Evolutionary conservation across 352 stramenopile genomes (phyloP).

Genomic region (Phytophthora multivora): DNA sequence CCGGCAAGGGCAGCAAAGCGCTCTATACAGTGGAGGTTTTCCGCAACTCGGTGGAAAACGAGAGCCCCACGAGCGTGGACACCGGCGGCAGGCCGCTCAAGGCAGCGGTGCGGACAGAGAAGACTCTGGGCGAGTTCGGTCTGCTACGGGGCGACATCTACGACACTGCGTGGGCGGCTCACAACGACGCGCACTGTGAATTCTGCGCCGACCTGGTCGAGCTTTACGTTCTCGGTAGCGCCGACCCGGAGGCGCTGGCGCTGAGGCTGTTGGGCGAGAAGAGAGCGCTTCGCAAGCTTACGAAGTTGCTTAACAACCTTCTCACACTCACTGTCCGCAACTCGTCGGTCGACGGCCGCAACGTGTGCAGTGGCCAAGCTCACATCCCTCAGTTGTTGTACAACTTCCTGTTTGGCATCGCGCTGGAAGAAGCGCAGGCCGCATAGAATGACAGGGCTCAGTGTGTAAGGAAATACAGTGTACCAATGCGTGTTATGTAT

Average conservation of each 20-base stretch:
- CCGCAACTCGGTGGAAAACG: conserved; percentile 16
- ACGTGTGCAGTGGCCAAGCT: conserved; percentile 31
- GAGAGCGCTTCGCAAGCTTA: conserved; percentile 27
- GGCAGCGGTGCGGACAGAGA: conserved; percentile 20
- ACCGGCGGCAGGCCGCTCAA: conserved; percentile 7
- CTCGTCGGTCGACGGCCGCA: conserved; percentile 9
- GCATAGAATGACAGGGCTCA: conserved; percentile 7
- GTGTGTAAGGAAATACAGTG: conserved; percentile 6
- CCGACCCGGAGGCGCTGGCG: conserved; percentile 23
- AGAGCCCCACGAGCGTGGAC: conserved; percentile 14
- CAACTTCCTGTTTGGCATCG: conserved; percentile 32
- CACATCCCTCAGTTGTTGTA: conserved; percentile 35
- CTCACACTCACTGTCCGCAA: conserved; percentile 31
- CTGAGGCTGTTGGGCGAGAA: conserved; percentile 28
- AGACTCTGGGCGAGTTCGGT: conserved; percentile 23
- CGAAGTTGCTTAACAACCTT: conserved; percentile 29
- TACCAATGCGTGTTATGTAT: conserved; percentile 6
- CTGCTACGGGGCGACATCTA: conserved; percentile 31
- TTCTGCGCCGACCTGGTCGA: conserved; percentile 35
- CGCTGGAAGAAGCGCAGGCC: conserved; percentile 4
- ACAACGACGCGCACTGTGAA: conserved; percentile 28
- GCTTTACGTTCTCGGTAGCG: conserved; percentile 30
- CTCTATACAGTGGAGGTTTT: conserved; percentile 35
- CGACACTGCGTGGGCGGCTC: conserved; percentile 26
- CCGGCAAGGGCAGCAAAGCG: conserved; percentile 16